Conservation (phyloP, 805 yeast species). For the Saccharomycopsis sp. region DNA sequence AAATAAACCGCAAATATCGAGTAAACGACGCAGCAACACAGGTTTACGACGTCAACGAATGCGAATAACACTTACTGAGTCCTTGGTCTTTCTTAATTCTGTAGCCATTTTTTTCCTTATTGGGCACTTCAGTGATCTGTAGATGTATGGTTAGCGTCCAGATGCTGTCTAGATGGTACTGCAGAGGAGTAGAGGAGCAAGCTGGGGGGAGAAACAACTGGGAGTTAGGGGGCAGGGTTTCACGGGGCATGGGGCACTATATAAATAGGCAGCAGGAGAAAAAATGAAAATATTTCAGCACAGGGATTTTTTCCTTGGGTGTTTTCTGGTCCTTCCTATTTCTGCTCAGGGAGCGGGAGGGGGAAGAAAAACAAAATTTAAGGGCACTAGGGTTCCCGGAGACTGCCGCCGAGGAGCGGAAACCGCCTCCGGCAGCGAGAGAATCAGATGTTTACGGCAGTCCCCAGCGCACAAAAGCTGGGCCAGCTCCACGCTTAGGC, state of each 20-base stretch:
- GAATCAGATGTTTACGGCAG: not conserved
- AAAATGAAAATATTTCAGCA: not conserved
- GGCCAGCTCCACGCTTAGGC: not conserved
- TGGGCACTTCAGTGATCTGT: not conserved
- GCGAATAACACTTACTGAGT: constrained; percentile 29
- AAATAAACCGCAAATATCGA: not conserved
- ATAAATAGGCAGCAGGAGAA: not conserved
- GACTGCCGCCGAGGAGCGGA: not conserved
- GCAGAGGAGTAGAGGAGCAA: not conserved
- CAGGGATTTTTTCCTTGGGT: not conserved
- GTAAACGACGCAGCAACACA: not conserved
- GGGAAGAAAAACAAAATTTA: not conserved
- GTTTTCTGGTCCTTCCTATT: not conserved
- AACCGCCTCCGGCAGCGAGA: not conserved
- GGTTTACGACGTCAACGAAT: not conserved
- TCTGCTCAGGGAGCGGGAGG: not conserved
- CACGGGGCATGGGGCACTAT: not conserved
- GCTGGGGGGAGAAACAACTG: not conserved
- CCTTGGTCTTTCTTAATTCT: constrained; percentile 33
- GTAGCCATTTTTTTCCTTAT: constrained; percentile 19
- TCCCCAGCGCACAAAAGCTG: not conserved
- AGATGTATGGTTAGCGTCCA: not conserved
- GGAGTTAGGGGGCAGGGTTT: not conserved
- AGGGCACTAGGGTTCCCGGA: not conserved
- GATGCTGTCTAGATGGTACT: not conserved